phyloP scores from a whole-genome alignment of 2,329 filamentous ascomycete genomes.

The Scorias spongiosa region DNA sequence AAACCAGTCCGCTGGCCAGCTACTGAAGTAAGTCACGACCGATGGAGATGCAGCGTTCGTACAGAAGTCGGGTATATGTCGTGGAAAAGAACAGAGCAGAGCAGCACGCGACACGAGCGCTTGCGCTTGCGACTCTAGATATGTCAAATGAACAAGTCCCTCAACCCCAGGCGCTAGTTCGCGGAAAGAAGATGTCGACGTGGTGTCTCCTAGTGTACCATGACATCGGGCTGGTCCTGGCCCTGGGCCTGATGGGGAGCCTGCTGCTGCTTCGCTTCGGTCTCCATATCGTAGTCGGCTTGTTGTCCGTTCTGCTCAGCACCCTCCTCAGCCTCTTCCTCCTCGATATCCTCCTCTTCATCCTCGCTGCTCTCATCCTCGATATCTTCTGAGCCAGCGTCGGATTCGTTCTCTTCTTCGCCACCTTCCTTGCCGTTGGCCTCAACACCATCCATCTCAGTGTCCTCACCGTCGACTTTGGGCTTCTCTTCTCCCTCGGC shows the following conservation, averaged over 20 bases:
- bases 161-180: no score
- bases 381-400: constrained; percentile 42
- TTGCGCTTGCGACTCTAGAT: no score
- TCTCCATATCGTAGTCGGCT: constrained; percentile 12
- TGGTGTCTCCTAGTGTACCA: constrained; percentile 10
- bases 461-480: constrained; percentile 42
- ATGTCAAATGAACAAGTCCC: no score
- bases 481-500: constrained; percentile 34
- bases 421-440: constrained; percentile 41
- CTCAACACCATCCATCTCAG: constrained; percentile 61
- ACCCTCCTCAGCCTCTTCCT: constrained; percentile 25
- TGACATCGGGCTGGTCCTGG: constrained; percentile 11
- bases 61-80: no score
- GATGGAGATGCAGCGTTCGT: no score
- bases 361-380: constrained; percentile 28
- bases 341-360: constrained; percentile 23
- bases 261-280: constrained; percentile 3
- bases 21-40: no score
- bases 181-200: not conserved
- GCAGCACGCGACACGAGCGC: no score
- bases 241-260: constrained; percentile 1
- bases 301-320: constrained; percentile 17
- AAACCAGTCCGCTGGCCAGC: no score
- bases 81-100: no score
- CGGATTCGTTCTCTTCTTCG: constrained; percentile 51